Percentiles rank a stretch among this genome's conserved stretches.
phyloP scores from a whole-genome alignment of 441 rosid genomes.

The Populus hybrid region DNA sequence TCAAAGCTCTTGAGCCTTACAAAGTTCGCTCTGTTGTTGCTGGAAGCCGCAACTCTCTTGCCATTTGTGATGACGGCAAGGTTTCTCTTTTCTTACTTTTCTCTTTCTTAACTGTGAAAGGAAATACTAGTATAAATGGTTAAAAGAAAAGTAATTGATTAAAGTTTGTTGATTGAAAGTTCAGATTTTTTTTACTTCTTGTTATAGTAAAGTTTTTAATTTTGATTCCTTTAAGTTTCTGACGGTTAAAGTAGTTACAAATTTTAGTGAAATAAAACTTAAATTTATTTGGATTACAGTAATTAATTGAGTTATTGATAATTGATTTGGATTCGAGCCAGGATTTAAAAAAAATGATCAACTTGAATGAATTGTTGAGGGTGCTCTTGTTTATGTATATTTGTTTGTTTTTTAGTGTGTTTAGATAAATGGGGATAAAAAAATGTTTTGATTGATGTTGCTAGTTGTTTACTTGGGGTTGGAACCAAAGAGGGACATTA shows the following conservation, averaged over 20 bases:
- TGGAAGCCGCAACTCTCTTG: slow-evolving; percentile 96
- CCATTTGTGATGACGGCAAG: no score
- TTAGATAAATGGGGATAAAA: background rate
- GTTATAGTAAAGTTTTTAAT: background rate
- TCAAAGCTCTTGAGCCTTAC: slow-evolving; percentile 62
- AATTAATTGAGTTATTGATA: background rate
- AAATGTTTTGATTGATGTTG: background rate
- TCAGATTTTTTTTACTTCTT: background rate
- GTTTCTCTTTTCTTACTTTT: slow-evolving; percentile 27
- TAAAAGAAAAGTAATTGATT: background rate
- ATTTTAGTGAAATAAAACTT: background rate
- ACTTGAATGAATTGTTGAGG: background rate
- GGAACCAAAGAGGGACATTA: slow-evolving; percentile 98
- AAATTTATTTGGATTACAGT: background rate
- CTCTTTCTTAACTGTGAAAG: background rate
- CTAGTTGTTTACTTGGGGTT: slow-evolving; percentile 98
- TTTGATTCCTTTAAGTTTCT: no score
- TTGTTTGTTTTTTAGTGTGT: background rate
- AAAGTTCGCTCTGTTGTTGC: slow-evolving; percentile 81
- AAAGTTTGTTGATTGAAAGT: background rate
- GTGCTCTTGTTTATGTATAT: no score
- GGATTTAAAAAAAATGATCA: background rate
- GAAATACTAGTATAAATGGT: background rate
- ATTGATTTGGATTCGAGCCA: slow-evolving; percentile 1
- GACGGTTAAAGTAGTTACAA: background rate